Conservation (phyloP, 2,329 filamentous ascomycete species). For the Pyricularia pennisetigena region DNA sequence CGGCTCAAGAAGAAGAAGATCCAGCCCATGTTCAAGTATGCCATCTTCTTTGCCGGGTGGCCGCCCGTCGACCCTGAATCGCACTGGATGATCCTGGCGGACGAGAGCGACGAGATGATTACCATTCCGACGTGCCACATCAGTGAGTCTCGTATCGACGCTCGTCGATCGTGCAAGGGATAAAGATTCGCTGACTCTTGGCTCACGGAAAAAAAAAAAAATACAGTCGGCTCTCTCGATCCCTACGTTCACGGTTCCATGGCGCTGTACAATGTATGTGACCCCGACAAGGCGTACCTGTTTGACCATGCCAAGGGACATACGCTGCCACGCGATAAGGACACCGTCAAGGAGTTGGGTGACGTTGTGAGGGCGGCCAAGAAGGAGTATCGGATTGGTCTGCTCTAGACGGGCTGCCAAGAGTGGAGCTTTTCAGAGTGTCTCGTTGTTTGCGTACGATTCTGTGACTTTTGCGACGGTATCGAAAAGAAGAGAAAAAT, state of each 20-base stretch:
- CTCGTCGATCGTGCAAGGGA: background rate
- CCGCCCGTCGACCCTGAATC: conserved; percentile 34
- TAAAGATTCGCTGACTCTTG: background rate
- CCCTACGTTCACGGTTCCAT: conserved; percentile 52
- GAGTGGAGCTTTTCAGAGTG: background rate
- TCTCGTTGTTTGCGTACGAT: background rate
- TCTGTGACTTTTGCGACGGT: background rate
- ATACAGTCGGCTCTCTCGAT: conserved; percentile 40
- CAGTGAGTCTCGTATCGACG: conserved; percentile 22
- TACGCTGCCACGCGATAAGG: conserved; percentile 44
- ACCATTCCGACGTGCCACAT: conserved; percentile 43
- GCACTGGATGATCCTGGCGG: conserved; percentile 33
- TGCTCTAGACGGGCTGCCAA: background rate
- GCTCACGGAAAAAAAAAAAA: background rate
- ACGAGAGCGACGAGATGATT: conserved; percentile 37
- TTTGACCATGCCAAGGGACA: conserved; percentile 59
- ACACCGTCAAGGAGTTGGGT: conserved; percentile 35
- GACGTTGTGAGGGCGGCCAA: conserved; percentile 28
- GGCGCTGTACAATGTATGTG: conserved; percentile 52
- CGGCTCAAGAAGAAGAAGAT: conserved; percentile 22
- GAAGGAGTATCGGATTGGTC: background rate
- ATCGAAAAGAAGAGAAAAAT: too few relatives aligned
- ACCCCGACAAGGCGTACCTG: conserved; percentile 46
- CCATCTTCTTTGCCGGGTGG: conserved; percentile 44
- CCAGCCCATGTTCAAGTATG: conserved; percentile 32